phyloP scores from a whole-genome alignment of 345 rosid genomes.

The Atalantia buxifolia region DNA sequence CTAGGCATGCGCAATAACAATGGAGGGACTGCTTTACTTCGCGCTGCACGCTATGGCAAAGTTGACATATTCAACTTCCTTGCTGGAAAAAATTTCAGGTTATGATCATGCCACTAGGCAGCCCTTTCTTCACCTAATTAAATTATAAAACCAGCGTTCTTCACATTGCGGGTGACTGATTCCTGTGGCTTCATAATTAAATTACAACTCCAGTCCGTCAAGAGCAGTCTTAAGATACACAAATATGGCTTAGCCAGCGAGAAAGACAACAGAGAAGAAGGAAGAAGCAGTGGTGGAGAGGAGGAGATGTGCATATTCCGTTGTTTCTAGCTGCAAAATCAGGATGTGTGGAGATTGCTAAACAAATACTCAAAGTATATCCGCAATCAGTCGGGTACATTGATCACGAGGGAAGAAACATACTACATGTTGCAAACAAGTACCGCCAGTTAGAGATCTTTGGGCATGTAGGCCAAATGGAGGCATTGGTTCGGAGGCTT shows the following conservation, averaged over 20 bases:
- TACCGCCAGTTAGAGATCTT: slow-evolving; percentile 17
- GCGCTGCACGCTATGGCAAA: not conserved
- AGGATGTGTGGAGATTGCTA: not conserved
- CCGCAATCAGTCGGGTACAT: slow-evolving; percentile 11
- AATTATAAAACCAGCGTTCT: slow-evolving; percentile 17
- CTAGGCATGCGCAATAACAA: slow-evolving; percentile 11
- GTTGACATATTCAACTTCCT: not conserved
- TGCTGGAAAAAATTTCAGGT: not conserved
- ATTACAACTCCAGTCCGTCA: too few species aligned
- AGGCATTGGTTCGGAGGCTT: slow-evolving; percentile 2
- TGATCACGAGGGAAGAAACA: not conserved
- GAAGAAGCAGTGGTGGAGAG: not conserved
- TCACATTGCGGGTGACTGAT: slow-evolving; percentile 4
- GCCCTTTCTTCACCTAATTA: not conserved
- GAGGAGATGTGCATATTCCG: too few species aligned
- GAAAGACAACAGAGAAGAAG: too few species aligned
- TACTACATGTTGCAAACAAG: slow-evolving; percentile 22
- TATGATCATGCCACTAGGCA: not conserved
- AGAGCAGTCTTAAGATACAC: too few species aligned
- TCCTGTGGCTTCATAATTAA: too few species aligned
- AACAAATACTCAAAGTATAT: not conserved
- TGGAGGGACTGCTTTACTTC: slow-evolving; percentile 4
- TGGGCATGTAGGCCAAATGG: not conserved
- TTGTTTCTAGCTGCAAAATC: not conserved
- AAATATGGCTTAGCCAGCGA: too few species aligned